Base-by-base conservation (phyloP, 345 rosid genomes). In the Crucihimalaya himalaica region DNA sequence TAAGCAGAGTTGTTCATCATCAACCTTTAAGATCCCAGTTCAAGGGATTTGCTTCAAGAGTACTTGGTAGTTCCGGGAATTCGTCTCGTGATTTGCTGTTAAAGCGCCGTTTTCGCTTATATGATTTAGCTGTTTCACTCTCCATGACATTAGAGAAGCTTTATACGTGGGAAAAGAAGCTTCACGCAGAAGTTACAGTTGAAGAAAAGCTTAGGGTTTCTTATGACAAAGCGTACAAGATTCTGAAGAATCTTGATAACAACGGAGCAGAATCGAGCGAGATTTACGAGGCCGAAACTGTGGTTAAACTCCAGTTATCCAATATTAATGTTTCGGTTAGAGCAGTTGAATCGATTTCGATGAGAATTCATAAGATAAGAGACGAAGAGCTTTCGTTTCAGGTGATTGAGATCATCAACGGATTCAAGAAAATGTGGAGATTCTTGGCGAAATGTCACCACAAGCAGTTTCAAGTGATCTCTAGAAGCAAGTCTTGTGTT, bases 351-450 rank as follows among this genome's bases (percentile, higher is more conserved):
- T 45, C 66, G 6, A 51, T 73, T 28, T 78, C 81, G 0, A 62
- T 45, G 70, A 78, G 63, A 32, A 31, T 78, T 15, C 81, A 78
- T 53, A 78, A 46, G 67, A 67, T 68, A 46, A 78, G 78, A 61
- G 78, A 78, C 35, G 75, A 68, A 37, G 70, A 78, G 64, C 73
- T 78, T 68, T 61, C 20, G 13, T 20, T 28, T 68, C 62, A 73
- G 21, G 66, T 73, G 15, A 67, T 54, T 19, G 40, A 25, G 27
- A 46, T 68, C 61, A 73, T 78, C 50, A 68, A 46, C 13, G 75
- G 69, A 28, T 80, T 77, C 53, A 73, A 42, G 21, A 43, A 20
- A 35, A 68, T 73, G 81, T 80, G 78, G 83, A 65, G 60, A 47
- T 58, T 29, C 46, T 55, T 77, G 56, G 68, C 68, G 11, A 77